Conservation (phyloP, 148 eudicot species). For the Hydrangea macrophylla region DNA sequence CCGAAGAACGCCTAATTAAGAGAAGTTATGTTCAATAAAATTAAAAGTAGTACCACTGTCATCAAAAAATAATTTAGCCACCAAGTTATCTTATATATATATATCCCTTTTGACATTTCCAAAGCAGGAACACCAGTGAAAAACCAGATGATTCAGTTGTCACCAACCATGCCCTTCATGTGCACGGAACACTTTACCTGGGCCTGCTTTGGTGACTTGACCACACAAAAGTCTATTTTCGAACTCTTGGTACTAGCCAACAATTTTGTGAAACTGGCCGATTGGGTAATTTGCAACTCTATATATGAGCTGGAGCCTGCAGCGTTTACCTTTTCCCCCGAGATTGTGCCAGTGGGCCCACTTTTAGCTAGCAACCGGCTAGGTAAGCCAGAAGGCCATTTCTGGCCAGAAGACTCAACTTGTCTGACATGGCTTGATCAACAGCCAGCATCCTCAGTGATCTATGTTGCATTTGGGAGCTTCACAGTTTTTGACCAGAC, state of each 20-base stretch:
- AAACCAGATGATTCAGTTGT: constrained; percentile 20
- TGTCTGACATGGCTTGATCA: constrained; percentile 19
- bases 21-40: too few species aligned
- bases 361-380: constrained; percentile 19
- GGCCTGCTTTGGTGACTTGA: constrained; percentile 4
- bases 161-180: constrained; percentile 22
- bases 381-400: constrained; percentile 8
- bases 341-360: constrained; percentile 23
- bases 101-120: too few species aligned
- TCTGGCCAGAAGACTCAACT: constrained; percentile 22
- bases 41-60: too few species aligned
- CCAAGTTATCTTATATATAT: too few species aligned
- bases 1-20: too few species aligned
- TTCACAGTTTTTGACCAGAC: constrained; percentile 15
- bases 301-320: constrained; percentile 15
- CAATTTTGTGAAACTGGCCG: constrained; percentile 3
- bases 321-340: constrained; percentile 17
- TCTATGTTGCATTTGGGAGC: constrained; percentile 17
- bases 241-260: neutral
- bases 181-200: constrained; percentile 9
- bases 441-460: constrained; percentile 8
- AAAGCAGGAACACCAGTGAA: constrained; percentile 13
- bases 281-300: constrained; percentile 21
- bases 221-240: constrained; percentile 8
- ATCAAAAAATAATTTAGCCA: too few species aligned